phyloP scores from a whole-genome alignment of 2,329 filamentous ascomycete species.

The Plectosphaerella plurivora region DNA sequence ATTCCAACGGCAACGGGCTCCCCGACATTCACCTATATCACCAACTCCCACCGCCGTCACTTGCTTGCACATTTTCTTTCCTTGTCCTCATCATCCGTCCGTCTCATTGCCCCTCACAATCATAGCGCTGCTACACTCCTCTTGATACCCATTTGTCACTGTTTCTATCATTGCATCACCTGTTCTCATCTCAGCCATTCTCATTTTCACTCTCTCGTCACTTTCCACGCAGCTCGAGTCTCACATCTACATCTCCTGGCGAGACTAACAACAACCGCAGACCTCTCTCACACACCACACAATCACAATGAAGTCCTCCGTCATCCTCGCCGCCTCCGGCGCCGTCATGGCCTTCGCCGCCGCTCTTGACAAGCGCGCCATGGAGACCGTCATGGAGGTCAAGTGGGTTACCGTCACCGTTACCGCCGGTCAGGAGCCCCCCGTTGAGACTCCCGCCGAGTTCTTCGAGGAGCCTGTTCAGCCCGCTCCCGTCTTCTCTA shows the following conservation, averaged over 20 bases:
- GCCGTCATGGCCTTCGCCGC: constrained; percentile 40
- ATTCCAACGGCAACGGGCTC: neutral
- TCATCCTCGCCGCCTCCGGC: constrained; percentile 38
- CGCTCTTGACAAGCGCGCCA: constrained; percentile 36
- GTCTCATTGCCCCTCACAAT: too few species aligned
- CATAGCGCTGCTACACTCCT: neutral
- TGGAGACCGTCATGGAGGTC: constrained; percentile 34
- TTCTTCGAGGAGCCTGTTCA: constrained; percentile 13
- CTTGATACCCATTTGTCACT: neutral
- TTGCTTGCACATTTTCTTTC: neutral
- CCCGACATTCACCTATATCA: neutral
- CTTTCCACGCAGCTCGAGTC: neutral
- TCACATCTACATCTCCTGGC: neutral
- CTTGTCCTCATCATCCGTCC: too few species aligned
- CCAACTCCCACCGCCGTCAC: neutral
- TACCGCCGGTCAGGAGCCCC: constrained; percentile 23
- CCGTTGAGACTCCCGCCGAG: constrained; percentile 14
- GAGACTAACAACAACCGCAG: constrained; percentile 8
- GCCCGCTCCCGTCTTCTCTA: constrained; percentile 8
- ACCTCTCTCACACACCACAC: neutral
- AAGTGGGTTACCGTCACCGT: constrained; percentile 41
- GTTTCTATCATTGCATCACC: neutral
- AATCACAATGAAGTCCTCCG: constrained; percentile 42
- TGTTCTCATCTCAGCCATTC: neutral
- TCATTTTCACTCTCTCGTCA: neutral